phyloP scores from a whole-genome alignment of 2,329 filamentous ascomycete genomes.

The Neofusicoccum sp. region DNA sequence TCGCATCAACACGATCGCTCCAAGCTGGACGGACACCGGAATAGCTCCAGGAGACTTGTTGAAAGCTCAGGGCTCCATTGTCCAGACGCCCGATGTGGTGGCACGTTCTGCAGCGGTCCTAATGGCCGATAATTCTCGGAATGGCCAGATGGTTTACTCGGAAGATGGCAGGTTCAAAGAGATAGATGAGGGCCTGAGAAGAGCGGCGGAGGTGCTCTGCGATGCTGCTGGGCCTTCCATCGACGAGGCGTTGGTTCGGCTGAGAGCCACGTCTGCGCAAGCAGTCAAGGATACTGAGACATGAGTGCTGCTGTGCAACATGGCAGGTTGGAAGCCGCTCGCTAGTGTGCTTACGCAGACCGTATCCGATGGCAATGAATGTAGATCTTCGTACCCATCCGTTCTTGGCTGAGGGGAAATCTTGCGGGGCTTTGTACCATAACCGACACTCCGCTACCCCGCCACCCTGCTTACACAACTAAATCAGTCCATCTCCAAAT shows the following conservation, averaged over 20 bases:
- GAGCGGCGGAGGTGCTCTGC: background rate
- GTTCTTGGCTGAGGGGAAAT: no score
- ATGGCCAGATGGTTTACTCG: conserved; percentile 34
- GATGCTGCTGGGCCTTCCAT: background rate
- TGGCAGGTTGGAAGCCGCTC: no score
- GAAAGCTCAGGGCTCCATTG: conserved; percentile 25
- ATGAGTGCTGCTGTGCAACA: no score
- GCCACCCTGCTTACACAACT: no score
- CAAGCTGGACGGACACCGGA: conserved; percentile 35
- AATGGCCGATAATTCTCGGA: conserved; percentile 33
- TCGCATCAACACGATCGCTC: conserved; percentile 38
- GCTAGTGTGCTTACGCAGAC: no score
- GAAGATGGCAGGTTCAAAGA: conserved; percentile 27
- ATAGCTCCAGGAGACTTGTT: conserved; percentile 27
- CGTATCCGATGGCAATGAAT: no score
- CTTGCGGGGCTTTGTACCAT: no score
- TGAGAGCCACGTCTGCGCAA: background rate
- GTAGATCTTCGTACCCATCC: no score
- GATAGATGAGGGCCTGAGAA: conserved; percentile 30
- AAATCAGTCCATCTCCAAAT: no score
- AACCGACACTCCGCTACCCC: no score
- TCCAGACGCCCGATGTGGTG: conserved; percentile 31
- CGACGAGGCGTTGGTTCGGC: background rate
- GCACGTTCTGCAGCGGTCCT: conserved; percentile 30
- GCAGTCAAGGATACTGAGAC: no score